Percentiles rank a stretch among this genome's conserved stretches.
Evolutionary conservation across 805 yeast species (phyloP).

Genomic region (Candida fluviatilis): DNA sequence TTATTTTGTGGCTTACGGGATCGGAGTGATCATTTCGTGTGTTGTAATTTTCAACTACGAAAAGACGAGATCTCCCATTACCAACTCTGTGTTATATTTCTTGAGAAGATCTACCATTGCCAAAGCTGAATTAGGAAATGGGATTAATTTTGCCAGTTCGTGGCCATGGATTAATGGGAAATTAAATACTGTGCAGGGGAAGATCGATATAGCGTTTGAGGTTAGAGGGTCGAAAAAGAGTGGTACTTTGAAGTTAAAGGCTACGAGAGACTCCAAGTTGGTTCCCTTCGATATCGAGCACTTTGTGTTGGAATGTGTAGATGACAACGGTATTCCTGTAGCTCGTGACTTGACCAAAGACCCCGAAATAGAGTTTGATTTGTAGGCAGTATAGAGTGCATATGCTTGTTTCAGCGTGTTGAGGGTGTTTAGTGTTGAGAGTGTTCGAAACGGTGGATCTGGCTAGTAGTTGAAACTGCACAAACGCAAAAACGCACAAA

Average conservation of each 20-base stretch:
- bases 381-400: constrained; percentile 3
- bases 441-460: no score
- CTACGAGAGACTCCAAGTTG: constrained; percentile 59
- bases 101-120: constrained; percentile 72
- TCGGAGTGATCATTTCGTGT: constrained; percentile 37
- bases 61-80: constrained; percentile 83
- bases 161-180: constrained; percentile 91
- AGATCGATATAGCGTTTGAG: constrained; percentile 66
- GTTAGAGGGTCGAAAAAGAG: constrained; percentile 62
- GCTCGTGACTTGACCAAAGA: constrained; percentile 12
- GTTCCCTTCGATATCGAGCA: constrained; percentile 40
- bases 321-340: constrained; percentile 13
- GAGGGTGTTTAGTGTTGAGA: no score
- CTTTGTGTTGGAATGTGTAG: constrained; percentile 24
- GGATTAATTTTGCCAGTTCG: constrained; percentile 66
- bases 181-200: constrained; percentile 78
- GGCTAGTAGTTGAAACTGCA: no score
- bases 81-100: constrained; percentile 81
- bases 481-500: no score
- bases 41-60: constrained; percentile 84
- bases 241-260: constrained; percentile 60
- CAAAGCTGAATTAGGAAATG: constrained; percentile 61
- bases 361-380: constrained; percentile 8
- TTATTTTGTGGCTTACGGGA: constrained; percentile 46
- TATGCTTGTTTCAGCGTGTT: no score